phyloP scores from a whole-genome alignment of 345 rosid genomes.

The Heritiera littoralis region DNA sequence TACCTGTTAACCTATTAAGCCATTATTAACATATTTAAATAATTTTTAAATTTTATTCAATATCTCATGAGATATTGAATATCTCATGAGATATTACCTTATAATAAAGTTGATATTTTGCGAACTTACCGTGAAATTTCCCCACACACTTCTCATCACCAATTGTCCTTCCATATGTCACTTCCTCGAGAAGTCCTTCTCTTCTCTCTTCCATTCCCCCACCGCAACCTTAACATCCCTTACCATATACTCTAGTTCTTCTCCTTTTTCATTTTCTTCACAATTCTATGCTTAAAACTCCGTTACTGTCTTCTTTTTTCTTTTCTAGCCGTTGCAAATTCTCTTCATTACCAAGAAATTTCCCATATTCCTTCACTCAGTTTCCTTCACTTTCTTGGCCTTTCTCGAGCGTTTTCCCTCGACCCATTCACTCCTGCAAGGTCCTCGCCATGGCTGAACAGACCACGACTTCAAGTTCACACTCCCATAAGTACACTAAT shows the following conservation, averaged over 20 bases:
- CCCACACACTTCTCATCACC: not conserved
- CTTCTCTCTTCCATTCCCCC: not conserved
- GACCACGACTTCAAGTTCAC: slow-evolving; percentile 32
- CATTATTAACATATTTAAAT: too few relatives aligned
- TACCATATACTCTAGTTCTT: too few relatives aligned
- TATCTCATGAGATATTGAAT: too few relatives aligned
- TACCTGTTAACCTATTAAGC: too few relatives aligned
- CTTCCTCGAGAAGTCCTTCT: not conserved
- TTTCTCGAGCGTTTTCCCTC: slow-evolving; percentile 29
- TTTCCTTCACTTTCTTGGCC: slow-evolving; percentile 29
- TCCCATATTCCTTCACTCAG: slow-evolving; percentile 15
- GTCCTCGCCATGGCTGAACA: slow-evolving; percentile 50
- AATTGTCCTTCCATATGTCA: slow-evolving; percentile 1
- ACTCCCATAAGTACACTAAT: slow-evolving; percentile 51
- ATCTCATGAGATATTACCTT: too few relatives aligned
- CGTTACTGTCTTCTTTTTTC: slow-evolving; percentile 26
- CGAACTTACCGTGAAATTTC: too few relatives aligned
- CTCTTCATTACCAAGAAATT: slow-evolving; percentile 26
- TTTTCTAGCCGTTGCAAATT: slow-evolving; percentile 28
- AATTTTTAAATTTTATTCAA: too few relatives aligned
- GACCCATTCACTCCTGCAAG: slow-evolving; percentile 37
- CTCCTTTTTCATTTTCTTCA: not conserved
- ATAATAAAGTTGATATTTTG: too few relatives aligned
- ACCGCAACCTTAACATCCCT: not conserved
- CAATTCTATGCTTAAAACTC: slow-evolving; percentile 33